phyloP scores from a whole-genome alignment of 2,329 filamentous ascomycete species.

The Calonectria leucothoes region DNA sequence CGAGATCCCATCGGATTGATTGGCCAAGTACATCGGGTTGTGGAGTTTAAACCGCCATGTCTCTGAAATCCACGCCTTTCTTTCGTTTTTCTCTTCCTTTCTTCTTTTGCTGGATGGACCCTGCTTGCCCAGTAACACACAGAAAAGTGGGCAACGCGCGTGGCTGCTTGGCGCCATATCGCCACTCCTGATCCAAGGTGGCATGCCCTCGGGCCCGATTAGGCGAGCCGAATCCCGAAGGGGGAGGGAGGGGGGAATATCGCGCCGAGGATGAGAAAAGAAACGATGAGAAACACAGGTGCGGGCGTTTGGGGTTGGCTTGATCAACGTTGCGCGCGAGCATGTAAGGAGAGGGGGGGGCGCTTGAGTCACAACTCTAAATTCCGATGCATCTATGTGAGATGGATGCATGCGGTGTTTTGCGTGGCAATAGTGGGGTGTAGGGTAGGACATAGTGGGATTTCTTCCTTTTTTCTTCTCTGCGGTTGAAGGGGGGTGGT shows the following conservation, averaged over 20 bases:
- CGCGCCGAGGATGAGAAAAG: neutral
- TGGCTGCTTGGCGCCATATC: neutral
- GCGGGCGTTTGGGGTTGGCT: neutral
- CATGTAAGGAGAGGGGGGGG: neutral
- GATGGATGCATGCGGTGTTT: neutral
- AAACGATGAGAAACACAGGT: neutral
- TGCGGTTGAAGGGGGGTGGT: neutral
- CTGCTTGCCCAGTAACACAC: neutral
- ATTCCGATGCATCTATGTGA: neutral
- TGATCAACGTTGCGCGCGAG: neutral
- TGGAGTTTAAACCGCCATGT: neutral
- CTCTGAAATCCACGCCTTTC: neutral
- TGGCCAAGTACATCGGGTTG: neutral
- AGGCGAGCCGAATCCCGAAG: neutral
- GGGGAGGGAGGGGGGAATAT: neutral
- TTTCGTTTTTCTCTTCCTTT: neutral
- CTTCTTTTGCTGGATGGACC: neutral
- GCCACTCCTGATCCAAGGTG: neutral
- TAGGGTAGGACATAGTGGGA: neutral
- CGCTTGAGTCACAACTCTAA: conserved; percentile 2
- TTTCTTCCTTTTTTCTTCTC: neutral
- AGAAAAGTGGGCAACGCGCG: neutral
- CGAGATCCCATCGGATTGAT: neutral
- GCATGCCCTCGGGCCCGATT: neutral
- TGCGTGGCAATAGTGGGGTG: neutral